These are phyloP conservation scores for Starmerella sirachaensis DNA, from an alignment of 805 yeast genomes.

Conservation along the genomic window DNA sequence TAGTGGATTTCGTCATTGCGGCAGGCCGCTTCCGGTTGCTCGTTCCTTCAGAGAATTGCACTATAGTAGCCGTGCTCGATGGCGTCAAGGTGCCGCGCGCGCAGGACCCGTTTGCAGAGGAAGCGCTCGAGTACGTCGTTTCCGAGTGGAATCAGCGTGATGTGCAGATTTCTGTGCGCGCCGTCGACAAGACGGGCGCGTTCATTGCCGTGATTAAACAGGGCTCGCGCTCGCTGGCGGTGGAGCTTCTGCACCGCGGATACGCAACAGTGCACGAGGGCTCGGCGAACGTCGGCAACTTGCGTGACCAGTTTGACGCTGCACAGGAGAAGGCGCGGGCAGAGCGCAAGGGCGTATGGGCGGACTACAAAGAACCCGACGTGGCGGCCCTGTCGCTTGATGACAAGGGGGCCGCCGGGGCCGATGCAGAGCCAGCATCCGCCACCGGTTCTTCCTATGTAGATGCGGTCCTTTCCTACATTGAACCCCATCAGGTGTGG, in stretches of 20 bases:
- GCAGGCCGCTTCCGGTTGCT: conserved; percentile 54
- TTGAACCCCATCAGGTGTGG: conserved; percentile 19
- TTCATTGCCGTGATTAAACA: conserved; percentile 61
- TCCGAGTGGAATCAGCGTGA: conserved; percentile 57
- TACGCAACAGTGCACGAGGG: conserved; percentile 52
- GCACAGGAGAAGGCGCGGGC: conserved; percentile 54
- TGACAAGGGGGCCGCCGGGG: conserved; percentile 16
- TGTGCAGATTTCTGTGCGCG: conserved; percentile 55
- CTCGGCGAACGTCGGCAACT: conserved; percentile 48
- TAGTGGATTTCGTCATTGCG: conserved; percentile 61
- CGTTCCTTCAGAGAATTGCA: conserved; percentile 60
- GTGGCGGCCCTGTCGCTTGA: conserved; percentile 23
- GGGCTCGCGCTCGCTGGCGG: conserved; percentile 33
- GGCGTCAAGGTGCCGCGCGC: conserved; percentile 45
- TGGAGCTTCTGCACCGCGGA: conserved; percentile 48
- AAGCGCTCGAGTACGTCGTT: conserved; percentile 42
- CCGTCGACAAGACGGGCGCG: conserved; percentile 66
- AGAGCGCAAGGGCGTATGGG: conserved; percentile 56
- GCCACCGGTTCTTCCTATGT: conserved; percentile 20
- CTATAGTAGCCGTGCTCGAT: conserved; percentile 59
- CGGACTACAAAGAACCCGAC: conserved; percentile 30
- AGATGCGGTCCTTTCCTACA: conserved; percentile 29
- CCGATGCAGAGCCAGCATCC: conserved; percentile 8
- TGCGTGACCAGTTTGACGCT: conserved; percentile 40
- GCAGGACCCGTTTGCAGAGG: conserved; percentile 31